Conservation (phyloP, 179 eudicot species). For the Drosera spatulata region DNA sequence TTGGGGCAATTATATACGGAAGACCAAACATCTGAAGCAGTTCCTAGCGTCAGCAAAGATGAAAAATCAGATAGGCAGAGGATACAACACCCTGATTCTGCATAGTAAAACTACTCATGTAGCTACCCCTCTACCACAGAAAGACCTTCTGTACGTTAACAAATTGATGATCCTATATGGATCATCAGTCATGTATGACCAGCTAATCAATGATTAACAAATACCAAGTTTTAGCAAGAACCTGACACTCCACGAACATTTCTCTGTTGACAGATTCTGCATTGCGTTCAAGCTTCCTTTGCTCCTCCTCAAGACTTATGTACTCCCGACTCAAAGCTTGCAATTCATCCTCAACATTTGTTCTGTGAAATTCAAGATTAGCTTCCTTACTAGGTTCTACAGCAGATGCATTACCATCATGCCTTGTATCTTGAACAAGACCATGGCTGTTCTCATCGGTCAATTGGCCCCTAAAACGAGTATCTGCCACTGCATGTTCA, state of each 20-base stretch:
- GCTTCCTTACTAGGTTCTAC: conserved; percentile 16
- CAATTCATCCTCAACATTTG: conserved; percentile 64
- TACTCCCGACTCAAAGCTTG: conserved; percentile 47
- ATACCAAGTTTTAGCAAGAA: conserved; percentile 11
- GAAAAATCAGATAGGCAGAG: neutral
- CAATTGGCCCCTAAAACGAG: conserved; percentile 13
- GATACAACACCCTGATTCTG: neutral
- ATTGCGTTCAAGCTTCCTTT: conserved; percentile 81
- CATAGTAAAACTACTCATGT: neutral
- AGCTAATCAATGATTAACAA: neutral
- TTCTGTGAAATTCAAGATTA: conserved; percentile 27
- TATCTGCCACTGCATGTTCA: conserved; percentile 17
- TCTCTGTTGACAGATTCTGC: conserved; percentile 79
- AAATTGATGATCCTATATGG: neutral
- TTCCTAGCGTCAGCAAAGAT: conserved; percentile 33
- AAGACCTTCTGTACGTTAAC: neutral
- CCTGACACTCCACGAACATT: conserved; percentile 99
- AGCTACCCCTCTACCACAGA: too few species aligned
- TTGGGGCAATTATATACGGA: conserved; percentile 94
- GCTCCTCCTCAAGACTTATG: conserved; percentile 53
- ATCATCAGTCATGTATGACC: neutral
- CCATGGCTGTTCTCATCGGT: conserved; percentile 18
- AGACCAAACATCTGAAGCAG: conserved; percentile 98
- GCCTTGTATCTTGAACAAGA: conserved; percentile 17
- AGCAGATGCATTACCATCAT: conserved; percentile 11